Evolutionary conservation across 2,329 filamentous ascomycete genomes (phyloP), one percentile per base, ranked within the genome.

Genomic region (Botrytis tulipae): DNA sequence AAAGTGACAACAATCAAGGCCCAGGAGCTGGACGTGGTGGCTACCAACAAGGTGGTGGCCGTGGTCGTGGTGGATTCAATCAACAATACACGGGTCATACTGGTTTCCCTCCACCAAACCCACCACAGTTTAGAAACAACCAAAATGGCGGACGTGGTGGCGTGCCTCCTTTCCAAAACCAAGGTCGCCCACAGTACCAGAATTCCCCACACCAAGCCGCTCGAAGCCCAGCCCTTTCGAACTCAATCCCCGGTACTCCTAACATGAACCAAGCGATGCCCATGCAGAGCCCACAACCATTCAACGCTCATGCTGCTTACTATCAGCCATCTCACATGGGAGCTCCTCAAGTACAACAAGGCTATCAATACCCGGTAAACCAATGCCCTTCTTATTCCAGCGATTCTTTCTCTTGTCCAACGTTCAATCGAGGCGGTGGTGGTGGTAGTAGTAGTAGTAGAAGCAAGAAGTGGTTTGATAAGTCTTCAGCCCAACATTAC

Each of bases 231-330:
- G 90, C 90, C 46, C 84, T 92, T 72, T 84, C 89, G 42, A 88
- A 88, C 73, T 89, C 90, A 51, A 87, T 92, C 78, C 90, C 91
- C 73, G 87, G 87, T 76, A 92, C 91, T 44, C 91, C 93, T 75
- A 89, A 92, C 84, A 90, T 90, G 90, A 87, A 85, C 73, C 85
- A 86, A 60, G 87, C 87, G 68, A 90, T 94, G 82, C 87, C 92
- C 67, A 92, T 93, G 83, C 86, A 86, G 82, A 76, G 74, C 54
- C 77, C 75, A 18, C 80, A 80, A 54, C 77, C 88, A 88, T 89
- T 87, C 84, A 84, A 83, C 79, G 80, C 66, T 25, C 66, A 63
- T 57, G 51, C 51, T 48, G 51, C 51, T 48, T 73, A 82, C 82
- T 80, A 82, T 81, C 80, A 80, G 59, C 76, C 77, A 75, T 78